Evolutionary conservation across 2,329 filamentous ascomycete genomes (phyloP), one percentile per base, ranked within the genome.

Genomic region (Cercospora nicotianae): DNA sequence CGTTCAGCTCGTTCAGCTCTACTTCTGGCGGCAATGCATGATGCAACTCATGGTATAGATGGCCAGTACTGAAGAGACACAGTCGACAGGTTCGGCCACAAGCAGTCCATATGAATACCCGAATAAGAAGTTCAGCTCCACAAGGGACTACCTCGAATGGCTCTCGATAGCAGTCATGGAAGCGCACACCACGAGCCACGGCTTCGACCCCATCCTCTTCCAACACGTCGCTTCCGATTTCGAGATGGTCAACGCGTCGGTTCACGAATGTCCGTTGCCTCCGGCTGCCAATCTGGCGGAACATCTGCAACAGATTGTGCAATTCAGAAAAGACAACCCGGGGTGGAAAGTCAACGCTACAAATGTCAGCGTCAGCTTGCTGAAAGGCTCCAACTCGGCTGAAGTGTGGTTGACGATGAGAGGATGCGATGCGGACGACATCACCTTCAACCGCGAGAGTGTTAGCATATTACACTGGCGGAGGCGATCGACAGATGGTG

Each of bases 391-490:
- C 2, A 67, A 58, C 28, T 64, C 65, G 7, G 69, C 67, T 33
- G 67, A 71, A 30, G 69, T 69, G 9, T 71, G 69, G 67, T 13
- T 67, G 59, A 67, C 67, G 6, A 51, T 62, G 10, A 31, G 65
- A 57, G 65, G 69, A 3, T 61, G 58, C 36, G 48, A 67, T 18
- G 45, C 51, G 4, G 63, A 64, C 23, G 59, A 60, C 18, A 30
- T 58, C 3, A 58, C 31, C 5, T 70, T 69, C 58, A 69, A 66
- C 51, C 69, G 69, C 5, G 69, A 70, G 30, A 69, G 64, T 39
- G 67, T 70, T 30, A 68, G 65, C 57, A 60, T 70, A n/a, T 39
- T 69, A 51, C 45, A 69, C 31, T 67, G 67, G 69, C 53, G 69
- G 18, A 63, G 61, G 18, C 51, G 62, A 4, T 59, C 33, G 2